phyloP scores from a whole-genome alignment of 2,329 filamentous ascomycete genomes.

The Clarireedia hainanense region DNA sequence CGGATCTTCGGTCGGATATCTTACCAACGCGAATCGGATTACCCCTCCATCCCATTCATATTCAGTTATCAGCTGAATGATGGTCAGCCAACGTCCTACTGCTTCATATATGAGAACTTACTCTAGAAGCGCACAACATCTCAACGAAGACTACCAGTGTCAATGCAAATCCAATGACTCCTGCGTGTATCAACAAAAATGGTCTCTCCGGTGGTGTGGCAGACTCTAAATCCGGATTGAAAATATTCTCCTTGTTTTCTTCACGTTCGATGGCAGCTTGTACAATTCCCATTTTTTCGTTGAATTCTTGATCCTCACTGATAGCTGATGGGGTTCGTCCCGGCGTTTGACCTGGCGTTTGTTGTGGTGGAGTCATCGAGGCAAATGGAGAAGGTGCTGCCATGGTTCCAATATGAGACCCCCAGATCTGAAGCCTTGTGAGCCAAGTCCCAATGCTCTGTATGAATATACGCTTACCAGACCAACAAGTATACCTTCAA shows the following conservation, averaged over 20 bases:
- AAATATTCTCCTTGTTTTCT: conserved; percentile 15
- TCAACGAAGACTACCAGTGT: conserved; percentile 16
- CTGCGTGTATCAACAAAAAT: conserved; percentile 15
- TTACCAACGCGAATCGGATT: conserved; percentile 13
- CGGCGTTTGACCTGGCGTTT: conserved; percentile 5
- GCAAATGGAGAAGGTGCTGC: conserved; percentile 10
- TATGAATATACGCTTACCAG: conserved; percentile 8
- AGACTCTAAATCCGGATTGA: conserved; percentile 13
- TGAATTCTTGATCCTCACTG: conserved; percentile 9
- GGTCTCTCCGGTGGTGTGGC: conserved; percentile 12
- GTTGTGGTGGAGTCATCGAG: conserved; percentile 9
- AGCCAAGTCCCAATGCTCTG: not conserved
- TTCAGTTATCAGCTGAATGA: conserved; percentile 13
- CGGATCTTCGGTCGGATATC: not conserved
- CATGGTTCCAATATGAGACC: conserved; percentile 17
- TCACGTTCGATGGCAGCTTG: conserved; percentile 17
- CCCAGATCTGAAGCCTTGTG: conserved; percentile 15
- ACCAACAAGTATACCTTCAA: conserved; percentile 16
- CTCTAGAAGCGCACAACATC: conserved; percentile 16
- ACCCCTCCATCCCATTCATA: conserved; percentile 16
- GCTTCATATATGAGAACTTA: not conserved
- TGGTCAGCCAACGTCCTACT: not conserved
- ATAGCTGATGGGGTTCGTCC: conserved; percentile 7
- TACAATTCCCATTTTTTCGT: conserved; percentile 14
- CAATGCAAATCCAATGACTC: conserved; percentile 15